Evolutionary conservation across 768 basidiomycete species (phyloP).

Genomic region (Tricholoma sp.): DNA sequence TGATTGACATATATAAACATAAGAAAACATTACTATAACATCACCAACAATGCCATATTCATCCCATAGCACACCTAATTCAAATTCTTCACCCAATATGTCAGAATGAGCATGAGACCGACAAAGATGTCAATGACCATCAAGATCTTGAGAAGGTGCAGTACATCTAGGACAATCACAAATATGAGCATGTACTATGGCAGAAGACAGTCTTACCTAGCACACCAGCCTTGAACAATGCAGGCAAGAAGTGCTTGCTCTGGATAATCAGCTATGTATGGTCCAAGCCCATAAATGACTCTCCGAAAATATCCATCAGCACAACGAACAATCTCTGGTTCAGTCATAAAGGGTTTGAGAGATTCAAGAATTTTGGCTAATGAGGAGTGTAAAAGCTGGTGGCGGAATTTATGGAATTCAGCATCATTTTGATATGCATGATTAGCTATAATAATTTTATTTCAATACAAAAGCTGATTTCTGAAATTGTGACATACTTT

Average conservation of each 20-base stretch:
- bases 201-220: constrained; percentile 13
- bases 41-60: no score
- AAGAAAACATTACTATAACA: constrained; percentile 16
- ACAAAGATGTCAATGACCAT: constrained; percentile 12
- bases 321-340: constrained; percentile 18
- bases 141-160: constrained; percentile 13
- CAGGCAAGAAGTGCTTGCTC: constrained; percentile 20
- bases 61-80: constrained; percentile 17
- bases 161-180: constrained; percentile 5
- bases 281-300: constrained; percentile 22
- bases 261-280: constrained; percentile 25
- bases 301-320: constrained; percentile 20
- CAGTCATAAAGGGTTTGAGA: constrained; percentile 18
- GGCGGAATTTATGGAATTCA: constrained; percentile 13
- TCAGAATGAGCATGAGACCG: constrained; percentile 15
- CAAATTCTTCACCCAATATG: constrained; percentile 11
- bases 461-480: background rate
- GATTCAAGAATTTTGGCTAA: constrained; percentile 13
- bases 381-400: constrained; percentile 18
- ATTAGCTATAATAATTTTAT: background rate
- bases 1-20: background rate
- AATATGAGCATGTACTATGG: background rate
- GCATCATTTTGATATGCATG: background rate
- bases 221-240: constrained; percentile 22
- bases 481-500: background rate